Evolutionary conservation across 768 basidiomycete species (phyloP).

Genomic region (Neoboletus brunneissimus): DNA sequence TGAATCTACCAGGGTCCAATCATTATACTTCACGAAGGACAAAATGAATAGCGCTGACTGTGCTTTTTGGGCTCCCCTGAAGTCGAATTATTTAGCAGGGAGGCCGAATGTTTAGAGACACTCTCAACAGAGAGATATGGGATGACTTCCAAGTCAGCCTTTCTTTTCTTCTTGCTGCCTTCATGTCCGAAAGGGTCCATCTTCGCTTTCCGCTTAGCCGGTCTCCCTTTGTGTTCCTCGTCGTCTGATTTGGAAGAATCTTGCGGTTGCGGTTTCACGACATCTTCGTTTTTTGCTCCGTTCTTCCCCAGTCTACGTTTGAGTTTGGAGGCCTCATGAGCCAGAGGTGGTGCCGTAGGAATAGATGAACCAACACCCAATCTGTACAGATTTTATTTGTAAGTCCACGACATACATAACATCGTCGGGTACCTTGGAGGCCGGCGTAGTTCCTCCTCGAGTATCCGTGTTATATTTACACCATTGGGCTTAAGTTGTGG

Average conservation of each 20-base stretch:
- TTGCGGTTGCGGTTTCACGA: slow-evolving; percentile 33
- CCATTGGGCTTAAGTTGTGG: slow-evolving; percentile 33
- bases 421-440: slow-evolving; percentile 56
- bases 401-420: neutral
- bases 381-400: slow-evolving; percentile 36
- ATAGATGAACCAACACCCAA: slow-evolving; percentile 72
- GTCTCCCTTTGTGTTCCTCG: slow-evolving; percentile 55
- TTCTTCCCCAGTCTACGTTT: slow-evolving; percentile 55
- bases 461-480: slow-evolving; percentile 46
- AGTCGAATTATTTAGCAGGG: neutral
- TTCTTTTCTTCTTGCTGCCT: slow-evolving; percentile 45
- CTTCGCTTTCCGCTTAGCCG: slow-evolving; percentile 57
- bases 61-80: neutral
- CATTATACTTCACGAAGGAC: neutral
- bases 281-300: slow-evolving; percentile 45
- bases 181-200: slow-evolving; percentile 53
- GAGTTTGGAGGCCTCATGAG: slow-evolving; percentile 59
- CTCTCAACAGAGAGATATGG: neutral
- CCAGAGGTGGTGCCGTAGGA: slow-evolving; percentile 44
- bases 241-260: slow-evolving; percentile 36
- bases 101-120: neutral
- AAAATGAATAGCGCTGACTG: slow-evolving; percentile 13
- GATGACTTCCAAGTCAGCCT: slow-evolving; percentile 19
- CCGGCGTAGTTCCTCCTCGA: slow-evolving; percentile 64
- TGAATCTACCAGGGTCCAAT: slow-evolving; percentile 5